phyloP scores from a whole-genome alignment of 306 rosid genomes.

The Casuarina cunninghamiana region DNA sequence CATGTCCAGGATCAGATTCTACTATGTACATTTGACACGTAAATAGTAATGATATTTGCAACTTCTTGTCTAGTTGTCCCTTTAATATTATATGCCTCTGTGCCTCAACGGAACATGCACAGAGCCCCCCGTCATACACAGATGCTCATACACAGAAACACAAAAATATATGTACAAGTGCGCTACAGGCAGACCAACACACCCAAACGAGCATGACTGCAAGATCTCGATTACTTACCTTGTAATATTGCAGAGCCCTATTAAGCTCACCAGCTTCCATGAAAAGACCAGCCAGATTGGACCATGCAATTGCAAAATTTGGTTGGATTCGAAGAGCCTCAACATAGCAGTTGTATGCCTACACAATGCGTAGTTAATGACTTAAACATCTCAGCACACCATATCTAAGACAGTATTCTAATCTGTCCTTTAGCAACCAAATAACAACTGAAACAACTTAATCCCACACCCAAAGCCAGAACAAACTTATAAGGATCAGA shows the following conservation, averaged over 20 bases:
- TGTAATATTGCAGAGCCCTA: conserved; percentile 93
- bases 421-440: neutral
- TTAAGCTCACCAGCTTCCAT: conserved; percentile 99
- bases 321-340: conserved; percentile 98
- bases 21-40: neutral
- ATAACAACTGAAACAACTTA: neutral
- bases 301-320: conserved; percentile 96
- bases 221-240: conserved; percentile 42
- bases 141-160: neutral
- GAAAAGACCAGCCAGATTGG: conserved; percentile 98
- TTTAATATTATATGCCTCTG: neutral
- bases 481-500: neutral
- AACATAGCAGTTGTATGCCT: conserved; percentile 99
- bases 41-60: neutral
- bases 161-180: conserved; percentile 7
- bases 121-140: neutral
- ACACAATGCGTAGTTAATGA: conserved; percentile 45
- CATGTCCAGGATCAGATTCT: neutral
- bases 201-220: conserved; percentile 14
- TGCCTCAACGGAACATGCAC: neutral
- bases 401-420: neutral
- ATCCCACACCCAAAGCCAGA: neutral
- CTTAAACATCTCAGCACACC: neutral
- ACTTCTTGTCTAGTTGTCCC: neutral
- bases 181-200: neutral